Evolutionary conservation across 2,329 filamentous ascomycete species (phyloP).

Genomic region (Monosporascus sp.): DNA sequence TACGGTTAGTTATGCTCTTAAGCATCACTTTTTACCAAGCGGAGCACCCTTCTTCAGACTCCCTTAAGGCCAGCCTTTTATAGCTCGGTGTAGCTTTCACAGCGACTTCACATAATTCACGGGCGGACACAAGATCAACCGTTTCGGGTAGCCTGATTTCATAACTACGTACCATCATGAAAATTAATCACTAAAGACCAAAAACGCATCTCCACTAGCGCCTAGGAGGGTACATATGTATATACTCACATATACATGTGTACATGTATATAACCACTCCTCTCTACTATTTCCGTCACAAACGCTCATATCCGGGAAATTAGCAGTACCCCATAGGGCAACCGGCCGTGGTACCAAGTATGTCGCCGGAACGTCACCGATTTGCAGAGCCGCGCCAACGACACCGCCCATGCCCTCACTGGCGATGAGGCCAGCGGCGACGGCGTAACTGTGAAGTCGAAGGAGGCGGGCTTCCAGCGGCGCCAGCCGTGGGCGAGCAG

Average conservation of each 20-base stretch:
- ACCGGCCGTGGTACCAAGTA: slow-evolving; percentile 26
- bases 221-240: slow-evolving; percentile 4
- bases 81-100: too few species aligned
- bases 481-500: slow-evolving; percentile 48
- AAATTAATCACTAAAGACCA: too few species aligned
- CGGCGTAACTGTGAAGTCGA: slow-evolving; percentile 54
- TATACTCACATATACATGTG: too few species aligned
- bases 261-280: not conserved
- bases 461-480: slow-evolving; percentile 45
- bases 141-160: too few species aligned
- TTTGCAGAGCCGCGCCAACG: slow-evolving; percentile 42
- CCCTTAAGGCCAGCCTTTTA: too few species aligned
- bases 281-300: not conserved
- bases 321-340: slow-evolving; percentile 28
- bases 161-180: too few species aligned
- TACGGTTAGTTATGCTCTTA: too few species aligned
- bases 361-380: slow-evolving; percentile 28
- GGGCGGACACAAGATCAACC: too few species aligned
- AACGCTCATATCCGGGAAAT: slow-evolving; percentile 8
- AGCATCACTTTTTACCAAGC: too few species aligned
- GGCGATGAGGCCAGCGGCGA: slow-evolving; percentile 57
- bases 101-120: too few species aligned
- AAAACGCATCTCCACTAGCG: too few species aligned
- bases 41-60: too few species aligned
- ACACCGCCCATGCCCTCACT: slow-evolving; percentile 61